Percentiles rank a stretch among this genome's conserved stretches.
phyloP scores from a whole-genome alignment of 345 rosid species.

The Eucalyptus marginata region DNA sequence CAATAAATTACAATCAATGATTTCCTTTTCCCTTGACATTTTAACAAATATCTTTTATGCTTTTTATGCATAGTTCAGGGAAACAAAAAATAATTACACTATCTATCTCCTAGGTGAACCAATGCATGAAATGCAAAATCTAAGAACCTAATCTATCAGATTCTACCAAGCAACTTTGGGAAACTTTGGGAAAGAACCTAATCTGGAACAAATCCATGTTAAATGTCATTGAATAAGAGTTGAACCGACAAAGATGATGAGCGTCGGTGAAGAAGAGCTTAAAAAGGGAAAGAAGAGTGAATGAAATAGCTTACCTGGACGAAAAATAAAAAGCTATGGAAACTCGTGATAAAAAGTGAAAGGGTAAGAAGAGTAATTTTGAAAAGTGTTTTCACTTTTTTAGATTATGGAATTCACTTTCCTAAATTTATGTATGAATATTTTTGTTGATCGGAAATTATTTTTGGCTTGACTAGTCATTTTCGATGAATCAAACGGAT shows the following conservation, averaged over 20 bases:
- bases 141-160: neutral
- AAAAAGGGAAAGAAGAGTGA: too few relatives aligned
- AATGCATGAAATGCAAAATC: neutral
- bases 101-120: neutral
- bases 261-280: neutral
- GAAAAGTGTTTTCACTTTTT: too few relatives aligned
- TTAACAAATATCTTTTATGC: neutral
- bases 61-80: neutral
- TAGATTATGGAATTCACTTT: too few relatives aligned
- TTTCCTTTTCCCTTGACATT: neutral
- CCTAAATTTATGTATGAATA: neutral
- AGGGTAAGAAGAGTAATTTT: too few relatives aligned
- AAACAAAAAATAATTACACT: neutral
- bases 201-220: neutral
- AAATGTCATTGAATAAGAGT: neutral
- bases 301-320: accelerated
- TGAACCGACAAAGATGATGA: neutral
- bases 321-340: too few relatives aligned
- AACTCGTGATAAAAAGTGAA: too few relatives aligned
- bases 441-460: too few relatives aligned
- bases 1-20: neutral
- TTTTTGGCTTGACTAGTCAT: neutral
- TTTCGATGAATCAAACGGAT: too few relatives aligned
- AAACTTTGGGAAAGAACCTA: too few relatives aligned
- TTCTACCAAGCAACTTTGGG: neutral